Evolutionary conservation across 139 green algal species (phyloP), one percentile per base, ranked within the genome.

Genomic region (Chlamydomonas sphaeroides): DNA sequence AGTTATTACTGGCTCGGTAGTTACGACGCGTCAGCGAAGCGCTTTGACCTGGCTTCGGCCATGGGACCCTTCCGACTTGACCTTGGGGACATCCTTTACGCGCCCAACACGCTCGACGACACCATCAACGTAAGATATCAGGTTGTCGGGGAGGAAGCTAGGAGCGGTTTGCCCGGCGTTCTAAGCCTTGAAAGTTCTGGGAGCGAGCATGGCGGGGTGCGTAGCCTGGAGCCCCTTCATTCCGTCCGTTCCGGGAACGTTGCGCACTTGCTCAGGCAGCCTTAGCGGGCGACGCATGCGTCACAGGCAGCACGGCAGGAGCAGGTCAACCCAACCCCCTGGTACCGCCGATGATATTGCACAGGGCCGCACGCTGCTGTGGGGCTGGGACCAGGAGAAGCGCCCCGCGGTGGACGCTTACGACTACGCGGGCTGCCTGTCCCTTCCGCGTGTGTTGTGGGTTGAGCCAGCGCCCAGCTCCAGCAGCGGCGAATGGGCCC

Each of bases 381-480:
- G 92, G 92, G 95, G 90, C 0, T 98, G 95, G 95, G 76, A 96
- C 66, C 95, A 98, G 80, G 95, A 98, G 83, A 78, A 88, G 56
- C 89, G 95, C 25, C 89, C 62, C 6, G 23, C n/a, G 56, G 56
- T 91, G 51, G 90, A 89, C 56, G 80, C 82, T 1, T 97, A 96
- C 67, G 85, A 92, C 39, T 98, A 97, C 61, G 91, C 95, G 3
- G 95, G 95, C 68, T 98, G 95, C 88, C 82, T 98, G 65, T 91
- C 84, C 7, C 57, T 95, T 28, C 94, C 95, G 0, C 89, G 95
- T 2, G 65, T 95, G 48, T 85, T 98, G 35, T 87, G 85, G 66
- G 42, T 93, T 0, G 73, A 87, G 68, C 45, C 56, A 32, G 56
- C 2, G 2, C 6, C 56, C 18, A 4, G 23, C 23, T 32, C 23